Conservation (phyloP, 768 basidiomycete species). For the Sarcomyxa edulis region DNA sequence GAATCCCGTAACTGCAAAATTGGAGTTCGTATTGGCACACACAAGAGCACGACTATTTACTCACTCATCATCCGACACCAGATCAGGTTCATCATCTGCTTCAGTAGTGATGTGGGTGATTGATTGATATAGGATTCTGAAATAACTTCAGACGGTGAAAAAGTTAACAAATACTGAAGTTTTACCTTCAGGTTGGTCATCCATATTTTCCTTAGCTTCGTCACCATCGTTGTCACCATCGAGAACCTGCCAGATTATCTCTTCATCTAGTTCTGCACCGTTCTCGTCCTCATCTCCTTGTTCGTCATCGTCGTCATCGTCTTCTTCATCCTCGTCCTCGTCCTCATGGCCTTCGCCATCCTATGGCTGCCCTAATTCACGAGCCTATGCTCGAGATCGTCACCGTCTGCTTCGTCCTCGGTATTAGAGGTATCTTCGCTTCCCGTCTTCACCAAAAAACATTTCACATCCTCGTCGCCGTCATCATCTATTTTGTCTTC, state of each 20-base stretch:
- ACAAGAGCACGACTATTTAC: constrained; percentile 10
- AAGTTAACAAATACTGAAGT: too few relatives aligned
- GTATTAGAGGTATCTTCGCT: constrained; percentile 78
- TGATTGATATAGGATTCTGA: too few relatives aligned
- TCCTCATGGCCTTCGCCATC: constrained; percentile 56
- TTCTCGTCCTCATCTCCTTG: constrained; percentile 41
- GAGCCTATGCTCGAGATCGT: constrained; percentile 54
- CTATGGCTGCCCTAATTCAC: constrained; percentile 61
- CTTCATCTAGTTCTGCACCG: constrained; percentile 43
- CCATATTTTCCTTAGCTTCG: constrained; percentile 55
- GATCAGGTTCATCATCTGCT: constrained; percentile 56
- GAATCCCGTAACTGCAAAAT: constrained; percentile 29
- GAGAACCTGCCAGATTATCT: constrained; percentile 53
- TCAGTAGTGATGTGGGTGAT: constrained; percentile 61
- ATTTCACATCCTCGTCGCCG: constrained; percentile 84
- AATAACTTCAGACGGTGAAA: too few relatives aligned
- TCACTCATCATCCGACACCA: constrained; percentile 62
- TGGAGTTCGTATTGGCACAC: not conserved
- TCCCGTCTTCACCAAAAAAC: constrained; percentile 81
- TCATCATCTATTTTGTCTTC: constrained; percentile 81
- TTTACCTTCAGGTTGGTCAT: too few relatives aligned
- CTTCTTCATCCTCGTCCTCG: constrained; percentile 46
- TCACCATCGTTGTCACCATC: constrained; percentile 55
- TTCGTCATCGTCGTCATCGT: constrained; percentile 36
- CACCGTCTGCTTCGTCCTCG: constrained; percentile 64